Conservation (phyloP, 306 rosid species). For the Corylus avellana region DNA sequence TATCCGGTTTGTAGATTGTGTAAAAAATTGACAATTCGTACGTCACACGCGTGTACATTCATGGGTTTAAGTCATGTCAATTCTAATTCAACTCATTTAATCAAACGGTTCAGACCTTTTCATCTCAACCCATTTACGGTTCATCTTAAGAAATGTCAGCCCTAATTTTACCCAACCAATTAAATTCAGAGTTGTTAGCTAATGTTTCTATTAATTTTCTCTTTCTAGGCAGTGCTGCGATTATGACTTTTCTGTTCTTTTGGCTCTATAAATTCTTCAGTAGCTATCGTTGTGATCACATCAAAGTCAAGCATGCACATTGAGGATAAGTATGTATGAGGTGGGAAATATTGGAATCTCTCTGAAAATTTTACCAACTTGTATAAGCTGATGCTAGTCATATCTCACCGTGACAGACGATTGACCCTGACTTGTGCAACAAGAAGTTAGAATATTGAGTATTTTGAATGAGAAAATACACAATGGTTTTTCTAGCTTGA, state of each 20-base stretch:
- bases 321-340: background rate
- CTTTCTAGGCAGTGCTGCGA: background rate
- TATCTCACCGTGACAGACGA: constrained; percentile 4
- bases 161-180: background rate
- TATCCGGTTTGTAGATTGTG: too few species aligned
- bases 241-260: background rate
- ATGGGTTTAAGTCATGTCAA: too few species aligned
- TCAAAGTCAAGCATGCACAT: constrained; percentile 6
- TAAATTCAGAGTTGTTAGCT: background rate
- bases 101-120: too few species aligned
- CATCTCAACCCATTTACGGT: too few species aligned
- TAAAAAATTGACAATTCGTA: too few species aligned
- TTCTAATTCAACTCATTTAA: too few species aligned
- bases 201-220: background rate
- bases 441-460: constrained; percentile 27
- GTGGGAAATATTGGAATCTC: constrained; percentile 1
- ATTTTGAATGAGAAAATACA: constrained; percentile 26
- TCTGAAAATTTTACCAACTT: background rate
- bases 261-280: background rate
- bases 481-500: constrained; percentile 33
- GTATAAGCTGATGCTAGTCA: background rate
- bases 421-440: constrained; percentile 14
- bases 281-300: background rate
- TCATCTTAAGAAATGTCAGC: too few species aligned
- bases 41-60: too few species aligned